Evolutionary conservation across 176 grass and related monocot genomes (phyloP).

Genomic region (Stipa capillata): DNA sequence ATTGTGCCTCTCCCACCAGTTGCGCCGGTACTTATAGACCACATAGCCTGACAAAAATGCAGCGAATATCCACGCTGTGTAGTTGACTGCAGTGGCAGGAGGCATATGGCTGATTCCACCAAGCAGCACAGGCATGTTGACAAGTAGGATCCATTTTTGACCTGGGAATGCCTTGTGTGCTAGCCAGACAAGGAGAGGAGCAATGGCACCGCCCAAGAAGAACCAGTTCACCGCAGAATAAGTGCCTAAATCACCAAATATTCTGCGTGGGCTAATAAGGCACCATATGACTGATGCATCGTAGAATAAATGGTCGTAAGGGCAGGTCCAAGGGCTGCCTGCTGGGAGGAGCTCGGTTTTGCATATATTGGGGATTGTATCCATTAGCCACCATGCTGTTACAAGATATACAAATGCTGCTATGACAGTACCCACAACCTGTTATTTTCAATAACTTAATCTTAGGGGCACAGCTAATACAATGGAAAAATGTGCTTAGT

Average conservation of each 20-base stretch:
- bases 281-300: slow-evolving; percentile 91
- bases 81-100: slow-evolving; percentile 77
- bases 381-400: slow-evolving; percentile 89
- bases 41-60: slow-evolving; percentile 76
- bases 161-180: slow-evolving; percentile 56
- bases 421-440: slow-evolving; percentile 74
- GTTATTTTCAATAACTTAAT: not conserved
- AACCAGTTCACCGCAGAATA: slow-evolving; percentile 86
- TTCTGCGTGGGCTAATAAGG: slow-evolving; percentile 66
- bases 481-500: not conserved
- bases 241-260: slow-evolving; percentile 63
- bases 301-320: slow-evolving; percentile 65
- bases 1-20: slow-evolving; percentile 80
- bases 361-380: slow-evolving; percentile 70
- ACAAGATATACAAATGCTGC: slow-evolving; percentile 65
- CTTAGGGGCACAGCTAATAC: not conserved
- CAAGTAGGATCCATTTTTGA: slow-evolving; percentile 57
- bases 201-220: slow-evolving; percentile 68
- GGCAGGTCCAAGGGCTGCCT: slow-evolving; percentile 80
- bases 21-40: slow-evolving; percentile 54
- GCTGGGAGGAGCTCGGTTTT: slow-evolving; percentile 56
- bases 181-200: slow-evolving; percentile 55
- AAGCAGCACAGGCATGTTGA: slow-evolving; percentile 73
- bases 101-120: slow-evolving; percentile 49
- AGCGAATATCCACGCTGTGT: slow-evolving; percentile 60